These are phyloP conservation scores for Potentilla sterilis DNA, from an alignment of 306 rosid species.

Conservation along the genomic window DNA sequence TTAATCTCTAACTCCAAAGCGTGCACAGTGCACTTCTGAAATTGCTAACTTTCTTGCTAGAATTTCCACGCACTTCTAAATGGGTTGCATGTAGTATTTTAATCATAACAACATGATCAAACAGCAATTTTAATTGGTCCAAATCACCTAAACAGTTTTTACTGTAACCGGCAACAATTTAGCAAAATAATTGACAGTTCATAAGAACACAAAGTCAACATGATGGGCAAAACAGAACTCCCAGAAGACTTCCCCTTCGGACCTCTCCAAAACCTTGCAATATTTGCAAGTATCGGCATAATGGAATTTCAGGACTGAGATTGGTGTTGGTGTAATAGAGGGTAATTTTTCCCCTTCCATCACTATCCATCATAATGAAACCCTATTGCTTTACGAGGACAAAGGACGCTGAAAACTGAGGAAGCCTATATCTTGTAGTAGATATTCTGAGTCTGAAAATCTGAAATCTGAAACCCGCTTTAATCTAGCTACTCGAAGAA, in stretches of 20 bases:
- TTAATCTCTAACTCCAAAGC: not conserved
- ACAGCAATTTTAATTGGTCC: not conserved
- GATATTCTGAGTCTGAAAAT: not conserved
- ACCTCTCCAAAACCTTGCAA: not conserved
- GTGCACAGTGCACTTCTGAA: not conserved
- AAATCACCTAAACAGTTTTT: not conserved
- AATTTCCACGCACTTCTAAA: not conserved
- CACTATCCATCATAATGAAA: not conserved
- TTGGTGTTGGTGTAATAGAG: not conserved
- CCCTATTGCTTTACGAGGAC: not conserved
- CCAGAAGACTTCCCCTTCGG: not conserved
- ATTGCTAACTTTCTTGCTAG: conserved; percentile 2
- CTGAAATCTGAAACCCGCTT: not conserved
- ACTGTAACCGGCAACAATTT: not conserved
- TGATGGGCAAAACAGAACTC: not conserved
- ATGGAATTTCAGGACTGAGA: not conserved
- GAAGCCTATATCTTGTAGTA: not conserved
- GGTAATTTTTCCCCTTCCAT: not conserved
- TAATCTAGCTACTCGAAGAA: not conserved
- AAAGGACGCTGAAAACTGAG: conserved; percentile 1
- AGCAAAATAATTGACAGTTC: not conserved
- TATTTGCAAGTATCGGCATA: not conserved
- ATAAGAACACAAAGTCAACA: not conserved
- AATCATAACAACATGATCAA: not conserved
- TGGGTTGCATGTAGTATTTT: not conserved